These are phyloP conservation scores for Zalerion maritima DNA, from an alignment of 495 filamentous ascomycete genomes.

Conservation along the genomic window DNA sequence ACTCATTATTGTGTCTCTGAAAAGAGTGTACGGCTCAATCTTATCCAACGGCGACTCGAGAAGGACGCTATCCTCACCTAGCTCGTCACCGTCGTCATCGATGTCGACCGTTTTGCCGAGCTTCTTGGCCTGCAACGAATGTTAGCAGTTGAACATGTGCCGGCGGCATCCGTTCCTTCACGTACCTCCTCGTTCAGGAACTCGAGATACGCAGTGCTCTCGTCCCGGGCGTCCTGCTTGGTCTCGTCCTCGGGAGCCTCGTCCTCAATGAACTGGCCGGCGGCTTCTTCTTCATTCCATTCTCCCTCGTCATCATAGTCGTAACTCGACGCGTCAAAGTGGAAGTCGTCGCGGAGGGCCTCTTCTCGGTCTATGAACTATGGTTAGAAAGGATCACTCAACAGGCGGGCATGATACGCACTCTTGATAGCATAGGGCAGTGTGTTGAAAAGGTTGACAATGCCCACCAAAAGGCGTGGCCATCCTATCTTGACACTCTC, in stretches of 20 bases:
- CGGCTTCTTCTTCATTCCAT: conserved; percentile 57
- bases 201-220: conserved; percentile 86
- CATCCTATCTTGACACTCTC: conserved; percentile 84
- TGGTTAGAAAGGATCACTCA: conserved; percentile 15
- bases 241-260: conserved; percentile 37
- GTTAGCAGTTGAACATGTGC: conserved; percentile 17
- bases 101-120: conserved; percentile 47
- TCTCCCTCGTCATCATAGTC: conserved; percentile 68
- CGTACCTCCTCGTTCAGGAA: conserved; percentile 82
- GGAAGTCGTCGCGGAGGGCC: conserved; percentile 79
- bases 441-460: conserved; percentile 81
- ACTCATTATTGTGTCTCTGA: conserved; percentile 72
- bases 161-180: conserved; percentile 3
- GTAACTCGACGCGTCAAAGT: conserved; percentile 49
- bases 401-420: too few relatives aligned
- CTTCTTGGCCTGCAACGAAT: conserved; percentile 52
- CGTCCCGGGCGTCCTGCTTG: conserved; percentile 59
- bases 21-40: conserved; percentile 81
- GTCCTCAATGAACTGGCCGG: conserved; percentile 32
- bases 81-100: conserved; percentile 65
- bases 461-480: conserved; percentile 67
- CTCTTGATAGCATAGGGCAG: conserved; percentile 74
- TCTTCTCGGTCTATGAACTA: conserved; percentile 60
- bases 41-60: conserved; percentile 90
- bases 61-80: conserved; percentile 80